Base-by-base conservation (phyloP, 1,139 yeast genomes). In the Zygosaccharomyces pseudobailii region DNA sequence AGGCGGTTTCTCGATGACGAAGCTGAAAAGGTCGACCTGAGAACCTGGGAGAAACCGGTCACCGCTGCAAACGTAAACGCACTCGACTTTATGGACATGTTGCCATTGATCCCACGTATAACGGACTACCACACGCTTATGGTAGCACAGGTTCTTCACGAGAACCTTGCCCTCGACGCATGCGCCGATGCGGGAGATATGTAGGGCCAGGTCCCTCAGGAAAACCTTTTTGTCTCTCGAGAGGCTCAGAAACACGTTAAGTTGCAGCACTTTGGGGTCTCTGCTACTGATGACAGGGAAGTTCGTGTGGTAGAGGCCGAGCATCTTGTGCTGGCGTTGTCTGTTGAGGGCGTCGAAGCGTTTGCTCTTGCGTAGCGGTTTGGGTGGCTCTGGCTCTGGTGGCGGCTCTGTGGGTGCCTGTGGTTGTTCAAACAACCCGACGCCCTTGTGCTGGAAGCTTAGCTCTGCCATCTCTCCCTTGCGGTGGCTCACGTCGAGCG, bases 71-170 rank as follows among this genome's bases (percentile, higher is more conserved):
- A 61, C 51, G 57, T 60, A 64, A 21, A 62, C 56, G 41, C 65
- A 54, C 42, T 62, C 64, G 7, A 62, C 58, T 27, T 64, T 67
- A 25, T 52, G 57, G 5, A 47, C 46, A 7, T 65, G 55, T 8
- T 48, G 53, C 68, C 68, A 64, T 30, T 48, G 38, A 48, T 64
- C 55, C 57, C 63, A 58, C 6, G 67, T 62, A 47, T 64, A 64
- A 45, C 56, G 54, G 27, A 62, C 50, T 2, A 57, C 50, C 5
- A 64, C 67, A 17, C 58, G 52, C 45, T 64, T 64, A 47, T 63
- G 64, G 51, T 46, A 64, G 38, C 45, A 59, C 17, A 64, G 52
- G 51, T 64, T 63, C 46, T 57, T 61, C 33, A 64, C 68, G 39
- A 63, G 41, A 19, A 63, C 58, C 38, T 58, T 56, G 22, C 68